These are phyloP conservation scores for Letharia lupina DNA, from an alignment of 495 filamentous ascomycete genomes.

Conservation along the genomic window DNA sequence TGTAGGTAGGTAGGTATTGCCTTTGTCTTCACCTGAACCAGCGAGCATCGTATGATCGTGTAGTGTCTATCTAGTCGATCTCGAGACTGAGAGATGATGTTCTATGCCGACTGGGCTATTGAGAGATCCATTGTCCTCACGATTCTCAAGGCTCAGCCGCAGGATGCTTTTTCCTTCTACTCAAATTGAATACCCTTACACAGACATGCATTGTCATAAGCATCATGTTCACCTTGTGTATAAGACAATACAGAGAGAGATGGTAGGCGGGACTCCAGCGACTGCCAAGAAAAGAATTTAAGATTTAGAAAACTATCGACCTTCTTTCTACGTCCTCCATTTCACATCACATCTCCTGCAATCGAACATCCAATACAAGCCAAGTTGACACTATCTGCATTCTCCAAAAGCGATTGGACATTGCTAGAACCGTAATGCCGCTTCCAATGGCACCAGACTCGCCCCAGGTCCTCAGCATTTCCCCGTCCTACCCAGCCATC, in stretches of 20 bases:
- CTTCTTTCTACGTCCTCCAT: not conserved
- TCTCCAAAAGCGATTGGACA: not conserved
- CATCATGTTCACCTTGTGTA: not conserved
- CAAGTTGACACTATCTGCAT: not conserved
- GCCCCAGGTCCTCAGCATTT: not conserved
- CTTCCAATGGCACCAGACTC: conserved; percentile 20
- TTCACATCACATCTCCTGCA: not conserved
- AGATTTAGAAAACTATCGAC: not conserved
- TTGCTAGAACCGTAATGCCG: conserved; percentile 15
- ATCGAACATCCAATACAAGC: not conserved
- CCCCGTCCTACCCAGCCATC: conserved; percentile 55
- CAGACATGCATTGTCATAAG: not conserved
- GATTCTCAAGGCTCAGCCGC: not conserved
- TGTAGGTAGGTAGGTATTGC: not conserved
- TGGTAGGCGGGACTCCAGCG: not conserved
- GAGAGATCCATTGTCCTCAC: no score
- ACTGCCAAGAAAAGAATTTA: not conserved
- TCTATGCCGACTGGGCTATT: not conserved
- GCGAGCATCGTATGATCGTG: not conserved
- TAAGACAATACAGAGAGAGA: not conserved
- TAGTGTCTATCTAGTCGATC: not conserved
- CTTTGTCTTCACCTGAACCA: not conserved
- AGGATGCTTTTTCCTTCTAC: not conserved
- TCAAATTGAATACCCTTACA: not conserved
- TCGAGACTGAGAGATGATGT: not conserved